Evolutionary conservation across 345 rosid species (phyloP), one percentile per base, ranked within the genome.

Genomic region (Citrus unshiu): DNA sequence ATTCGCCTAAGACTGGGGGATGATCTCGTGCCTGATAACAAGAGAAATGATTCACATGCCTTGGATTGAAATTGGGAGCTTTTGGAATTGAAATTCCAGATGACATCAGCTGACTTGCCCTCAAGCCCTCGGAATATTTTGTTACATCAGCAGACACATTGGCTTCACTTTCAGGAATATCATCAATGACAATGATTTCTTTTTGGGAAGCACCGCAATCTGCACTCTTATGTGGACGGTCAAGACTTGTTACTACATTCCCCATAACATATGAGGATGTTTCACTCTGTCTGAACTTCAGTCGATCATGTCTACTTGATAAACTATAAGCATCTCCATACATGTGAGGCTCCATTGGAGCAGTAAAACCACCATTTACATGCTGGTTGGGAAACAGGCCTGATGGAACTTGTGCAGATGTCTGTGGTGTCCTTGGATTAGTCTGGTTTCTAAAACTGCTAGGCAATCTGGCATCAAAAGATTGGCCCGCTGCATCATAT

Each of bases 181-280:
- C 93, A 58, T 91, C 93, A 25, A 86, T 87, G 81, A 88, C 74
- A 65, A 88, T 85, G 72, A 88, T 65, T 77, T 90, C 91, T 81
- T 81, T 83, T 27, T 16, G 66, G n/a, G 80, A 79, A 83, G 68
- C 43, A 61, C 75, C 21, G 70, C 85, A 66, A 80, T 76, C 85
- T 32, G 77, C 82, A 73, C 18, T 78, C 71, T 72, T 78, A 39
- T 30, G 59, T 49, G 43, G 57, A 70, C 29, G 70, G 62, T 77
- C 84, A 78, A 70, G 27, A 74, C 73, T 40, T 37, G 75, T 29
- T 56, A 73, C 29, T 35, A 69, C 34, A 77, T 75, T 81, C 75
- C 81, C 79, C 64, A 37, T 29, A 39, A 61, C 34, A 29, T 60
- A 72, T 8, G 63, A 14, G 27, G 86, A 32, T 61, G 80, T 68